phyloP scores from a whole-genome alignment of 306 rosid genomes.

The Prunus dulcis region DNA sequence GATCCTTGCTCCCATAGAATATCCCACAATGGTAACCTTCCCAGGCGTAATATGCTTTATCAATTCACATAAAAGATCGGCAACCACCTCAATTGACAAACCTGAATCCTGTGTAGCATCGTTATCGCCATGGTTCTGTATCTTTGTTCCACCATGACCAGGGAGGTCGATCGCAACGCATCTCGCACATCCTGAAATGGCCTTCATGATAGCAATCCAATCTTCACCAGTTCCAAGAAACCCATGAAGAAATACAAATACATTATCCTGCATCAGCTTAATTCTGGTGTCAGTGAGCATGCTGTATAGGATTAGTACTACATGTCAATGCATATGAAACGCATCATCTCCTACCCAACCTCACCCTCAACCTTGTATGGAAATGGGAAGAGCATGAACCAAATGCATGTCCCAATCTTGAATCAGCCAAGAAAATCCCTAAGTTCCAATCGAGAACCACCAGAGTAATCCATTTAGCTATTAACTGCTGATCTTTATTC shows the following conservation, averaged over 20 bases:
- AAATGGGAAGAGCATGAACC: too few relatives aligned
- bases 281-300: slow-evolving; percentile 31
- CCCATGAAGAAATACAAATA: slow-evolving; percentile 82
- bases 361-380: too few relatives aligned
- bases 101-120: slow-evolving; percentile 31
- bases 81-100: slow-evolving; percentile 61
- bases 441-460: too few relatives aligned
- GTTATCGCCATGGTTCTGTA: slow-evolving; percentile 29
- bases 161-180: slow-evolving; percentile 94
- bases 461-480: too few relatives aligned
- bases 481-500: too few relatives aligned
- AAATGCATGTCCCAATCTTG: too few relatives aligned
- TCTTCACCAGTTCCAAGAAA: slow-evolving; percentile 93
- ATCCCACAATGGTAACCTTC: slow-evolving; percentile 75
- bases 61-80: slow-evolving; percentile 46
- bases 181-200: slow-evolving; percentile 68
- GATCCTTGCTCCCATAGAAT: slow-evolving; percentile 94
- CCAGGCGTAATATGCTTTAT: slow-evolving; percentile 49
- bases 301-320: slow-evolving; percentile 11
- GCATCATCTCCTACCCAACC: too few relatives aligned
- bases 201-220: slow-evolving; percentile 81
- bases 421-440: too few relatives aligned
- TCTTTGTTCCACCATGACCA: slow-evolving; percentile 73
- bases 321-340: not conserved
- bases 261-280: slow-evolving; percentile 63